phyloP scores from a whole-genome alignment of 2,329 filamentous ascomycete genomes.

The Monosporascus cannonballus region DNA sequence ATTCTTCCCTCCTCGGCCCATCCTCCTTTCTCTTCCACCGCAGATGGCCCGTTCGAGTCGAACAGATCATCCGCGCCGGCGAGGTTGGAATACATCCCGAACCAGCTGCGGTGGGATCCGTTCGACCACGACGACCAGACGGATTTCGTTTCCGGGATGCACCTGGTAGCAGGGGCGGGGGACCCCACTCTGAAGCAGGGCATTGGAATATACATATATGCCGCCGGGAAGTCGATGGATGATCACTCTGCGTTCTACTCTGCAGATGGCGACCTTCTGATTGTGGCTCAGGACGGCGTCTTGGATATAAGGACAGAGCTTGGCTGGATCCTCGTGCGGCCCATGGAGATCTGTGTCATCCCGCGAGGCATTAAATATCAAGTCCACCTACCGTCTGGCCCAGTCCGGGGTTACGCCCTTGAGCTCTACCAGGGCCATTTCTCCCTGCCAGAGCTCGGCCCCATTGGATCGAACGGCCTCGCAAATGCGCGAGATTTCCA shows the following conservation, averaged over 20 bases:
- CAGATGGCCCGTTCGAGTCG: constrained; percentile 36
- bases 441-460: constrained; percentile 55
- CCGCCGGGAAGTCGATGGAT: constrained; percentile 66
- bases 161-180: constrained; percentile 65
- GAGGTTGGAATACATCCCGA: constrained; percentile 68
- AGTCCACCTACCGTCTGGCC: constrained; percentile 41
- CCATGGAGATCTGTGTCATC: constrained; percentile 63
- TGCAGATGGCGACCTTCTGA: constrained; percentile 64
- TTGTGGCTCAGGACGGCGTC: constrained; percentile 60
- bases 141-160: constrained; percentile 44
- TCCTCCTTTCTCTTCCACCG: constrained; percentile 25
- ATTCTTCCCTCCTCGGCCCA: constrained; percentile 51
- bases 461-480: constrained; percentile 57
- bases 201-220: constrained; percentile 65
- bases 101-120: constrained; percentile 77
- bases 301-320: constrained; percentile 63
- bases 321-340: constrained; percentile 57
- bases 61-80: constrained; percentile 40
- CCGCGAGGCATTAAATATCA: constrained; percentile 60
- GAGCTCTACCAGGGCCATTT: constrained; percentile 59
- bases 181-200: constrained; percentile 67
- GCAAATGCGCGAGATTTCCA: constrained; percentile 62
- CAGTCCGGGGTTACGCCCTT: constrained; percentile 57
- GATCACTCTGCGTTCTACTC: constrained; percentile 66
- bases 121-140: constrained; percentile 63